These are phyloP conservation scores for Bodo saltans DNA, from an alignment of 78 protist genomes.

Conservation along the genomic window DNA sequence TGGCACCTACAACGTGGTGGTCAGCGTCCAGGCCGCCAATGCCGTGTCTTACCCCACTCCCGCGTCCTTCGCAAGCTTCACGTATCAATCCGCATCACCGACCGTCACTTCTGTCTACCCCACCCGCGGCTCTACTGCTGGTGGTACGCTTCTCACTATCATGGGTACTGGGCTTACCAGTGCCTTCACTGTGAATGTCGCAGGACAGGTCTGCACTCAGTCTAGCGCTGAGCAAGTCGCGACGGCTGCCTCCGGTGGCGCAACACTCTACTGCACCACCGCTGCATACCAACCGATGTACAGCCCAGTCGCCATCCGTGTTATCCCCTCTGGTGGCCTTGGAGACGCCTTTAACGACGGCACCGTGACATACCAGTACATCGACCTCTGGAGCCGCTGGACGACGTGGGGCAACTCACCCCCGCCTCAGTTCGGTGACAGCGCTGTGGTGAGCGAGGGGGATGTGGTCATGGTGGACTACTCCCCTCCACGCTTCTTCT, in stretches of 20 bases:
- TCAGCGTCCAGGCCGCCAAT: neutral
- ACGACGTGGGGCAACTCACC: conserved; percentile 16
- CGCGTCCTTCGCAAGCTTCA: neutral
- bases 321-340: neutral
- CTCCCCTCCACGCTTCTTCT: conserved; percentile 1
- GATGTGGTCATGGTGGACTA: neutral
- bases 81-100: neutral
- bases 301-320: neutral
- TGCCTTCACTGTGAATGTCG: neutral
- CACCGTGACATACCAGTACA: neutral
- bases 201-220: neutral
- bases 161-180: neutral
- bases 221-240: neutral
- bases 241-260: neutral
- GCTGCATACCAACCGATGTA: neutral
- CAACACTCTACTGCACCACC: neutral
- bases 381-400: conserved; percentile 14
- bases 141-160: conserved; percentile 5
- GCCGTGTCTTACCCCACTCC: neutral
- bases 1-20: neutral
- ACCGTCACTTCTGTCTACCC: neutral
- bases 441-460: conserved; percentile 8
- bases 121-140: conserved; percentile 20
- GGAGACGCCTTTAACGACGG: neutral
- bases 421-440: conserved; percentile 24